Conservation (phyloP, 495 filamentous ascomycete genomes). For the Cryomyces antarcticus region DNA sequence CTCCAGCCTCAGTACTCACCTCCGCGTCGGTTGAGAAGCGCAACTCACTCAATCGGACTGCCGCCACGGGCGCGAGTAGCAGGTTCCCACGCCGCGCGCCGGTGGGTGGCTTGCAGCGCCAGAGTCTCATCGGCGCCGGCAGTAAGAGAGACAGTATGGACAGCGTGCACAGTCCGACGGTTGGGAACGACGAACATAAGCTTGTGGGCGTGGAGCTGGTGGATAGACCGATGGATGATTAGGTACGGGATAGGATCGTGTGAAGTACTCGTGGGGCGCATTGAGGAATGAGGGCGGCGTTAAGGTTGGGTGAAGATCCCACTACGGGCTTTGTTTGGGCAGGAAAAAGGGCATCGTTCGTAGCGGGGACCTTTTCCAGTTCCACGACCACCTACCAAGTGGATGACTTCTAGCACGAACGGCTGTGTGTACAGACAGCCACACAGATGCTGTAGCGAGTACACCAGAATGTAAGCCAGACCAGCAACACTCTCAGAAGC, state of each 20-base stretch:
- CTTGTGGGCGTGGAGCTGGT: slow-evolving; percentile 52
- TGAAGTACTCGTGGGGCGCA: no score
- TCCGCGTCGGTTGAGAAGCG: slow-evolving; percentile 25
- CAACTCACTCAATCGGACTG: slow-evolving; percentile 25
- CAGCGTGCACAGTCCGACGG: slow-evolving; percentile 15
- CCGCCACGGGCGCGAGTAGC: slow-evolving; percentile 20
- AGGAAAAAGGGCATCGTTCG: no score
- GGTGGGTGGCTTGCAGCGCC: slow-evolving; percentile 26
- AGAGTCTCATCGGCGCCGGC: slow-evolving; percentile 15
- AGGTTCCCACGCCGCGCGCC: slow-evolving; percentile 18
- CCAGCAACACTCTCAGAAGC: no score
- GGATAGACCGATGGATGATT: slow-evolving; percentile 76
- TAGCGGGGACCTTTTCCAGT: no score
- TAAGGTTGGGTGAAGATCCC: no score
- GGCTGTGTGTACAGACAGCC: no score
- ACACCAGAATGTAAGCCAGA: no score
- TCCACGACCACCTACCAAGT: no score
- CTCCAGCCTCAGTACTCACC: not conserved
- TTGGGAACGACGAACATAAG: slow-evolving; percentile 20
- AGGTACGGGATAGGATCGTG: slow-evolving; percentile 3
- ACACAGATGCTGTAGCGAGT: no score
- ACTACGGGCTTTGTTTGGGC: no score
- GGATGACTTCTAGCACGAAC: no score
- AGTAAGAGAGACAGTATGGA: slow-evolving; percentile 20
- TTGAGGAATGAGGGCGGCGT: no score